phyloP scores from a whole-genome alignment of 1,284 basidiomycete species.

The Sphaerobolus stellatus region DNA sequence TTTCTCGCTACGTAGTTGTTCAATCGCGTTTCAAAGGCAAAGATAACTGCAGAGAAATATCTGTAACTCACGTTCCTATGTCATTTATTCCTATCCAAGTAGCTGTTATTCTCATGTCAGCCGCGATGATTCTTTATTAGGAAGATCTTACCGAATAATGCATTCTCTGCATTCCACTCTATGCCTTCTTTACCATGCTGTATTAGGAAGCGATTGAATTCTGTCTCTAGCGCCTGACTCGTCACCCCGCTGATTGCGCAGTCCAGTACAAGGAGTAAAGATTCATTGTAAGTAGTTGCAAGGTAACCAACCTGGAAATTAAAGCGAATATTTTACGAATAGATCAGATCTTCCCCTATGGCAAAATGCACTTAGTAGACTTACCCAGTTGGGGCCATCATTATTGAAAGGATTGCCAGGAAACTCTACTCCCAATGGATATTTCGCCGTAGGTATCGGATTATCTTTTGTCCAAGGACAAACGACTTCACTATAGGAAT shows the following conservation, averaged over 20 bases:
- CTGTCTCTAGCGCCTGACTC: conserved; percentile 37
- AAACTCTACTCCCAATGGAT: conserved; percentile 49
- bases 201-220: conserved; percentile 31
- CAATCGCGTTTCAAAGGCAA: neutral
- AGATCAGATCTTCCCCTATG: too few relatives aligned
- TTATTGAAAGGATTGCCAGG: conserved; percentile 47
- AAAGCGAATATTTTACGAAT: too few relatives aligned
- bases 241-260: conserved; percentile 50
- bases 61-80: conserved; percentile 42
- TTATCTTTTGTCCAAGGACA: conserved; percentile 13
- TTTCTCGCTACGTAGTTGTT: too few relatives aligned
- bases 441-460: conserved; percentile 32
- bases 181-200: conserved; percentile 27
- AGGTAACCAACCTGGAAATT: conserved; percentile 34
- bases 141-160: conserved; percentile 46
- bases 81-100: conserved; percentile 69
- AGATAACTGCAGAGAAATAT: conserved; percentile 1
- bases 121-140: neutral
- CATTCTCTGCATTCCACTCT: conserved; percentile 40
- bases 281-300: conserved; percentile 19
- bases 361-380: too few relatives aligned
- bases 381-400: conserved; percentile 54
- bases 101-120: conserved; percentile 34
- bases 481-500: conserved; percentile 51
- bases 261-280: conserved; percentile 47